phyloP scores from a whole-genome alignment of 352 stramenopile species.

The Phytophthora pistaciae region DNA sequence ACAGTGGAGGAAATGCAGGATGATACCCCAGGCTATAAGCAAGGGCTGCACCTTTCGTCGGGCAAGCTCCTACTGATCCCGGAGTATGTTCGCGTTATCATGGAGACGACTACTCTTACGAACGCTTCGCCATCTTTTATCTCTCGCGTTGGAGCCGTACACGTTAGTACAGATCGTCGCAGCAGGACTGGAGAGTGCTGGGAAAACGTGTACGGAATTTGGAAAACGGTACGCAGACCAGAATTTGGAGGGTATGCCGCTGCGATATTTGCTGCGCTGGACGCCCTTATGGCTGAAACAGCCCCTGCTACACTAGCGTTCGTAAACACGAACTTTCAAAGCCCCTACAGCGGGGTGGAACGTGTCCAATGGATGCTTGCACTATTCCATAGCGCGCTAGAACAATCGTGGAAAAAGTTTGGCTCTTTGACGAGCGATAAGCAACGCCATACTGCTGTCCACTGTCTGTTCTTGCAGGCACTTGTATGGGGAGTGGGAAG shows the following conservation, averaged over 20 bases:
- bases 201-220: constrained; percentile 47
- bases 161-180: constrained; percentile 24
- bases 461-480: constrained; percentile 77
- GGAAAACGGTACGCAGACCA: constrained; percentile 44
- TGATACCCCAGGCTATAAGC: constrained; percentile 12
- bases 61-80: constrained; percentile 53
- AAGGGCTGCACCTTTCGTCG: constrained; percentile 45
- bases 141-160: constrained; percentile 50
- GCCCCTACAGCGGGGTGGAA: not conserved
- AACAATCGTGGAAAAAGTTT: constrained; percentile 66
- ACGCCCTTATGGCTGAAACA: constrained; percentile 53
- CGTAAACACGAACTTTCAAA: constrained; percentile 49
- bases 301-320: constrained; percentile 57
- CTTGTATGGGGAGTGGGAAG: constrained; percentile 78
- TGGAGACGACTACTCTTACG: constrained; percentile 62
- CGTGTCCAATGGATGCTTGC: constrained; percentile 44
- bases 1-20: constrained; percentile 32
- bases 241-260: constrained; percentile 42
- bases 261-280: constrained; percentile 52
- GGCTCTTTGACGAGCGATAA: constrained; percentile 66
- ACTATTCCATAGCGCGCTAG: constrained; percentile 62
- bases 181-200: constrained; percentile 26
- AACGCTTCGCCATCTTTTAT: constrained; percentile 67
- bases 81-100: constrained; percentile 46
- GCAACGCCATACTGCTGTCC: constrained; percentile 61